These are phyloP conservation scores for Penicillium olsonii DNA, from an alignment of 2,329 filamentous ascomycete genomes.

Conservation along the genomic window DNA sequence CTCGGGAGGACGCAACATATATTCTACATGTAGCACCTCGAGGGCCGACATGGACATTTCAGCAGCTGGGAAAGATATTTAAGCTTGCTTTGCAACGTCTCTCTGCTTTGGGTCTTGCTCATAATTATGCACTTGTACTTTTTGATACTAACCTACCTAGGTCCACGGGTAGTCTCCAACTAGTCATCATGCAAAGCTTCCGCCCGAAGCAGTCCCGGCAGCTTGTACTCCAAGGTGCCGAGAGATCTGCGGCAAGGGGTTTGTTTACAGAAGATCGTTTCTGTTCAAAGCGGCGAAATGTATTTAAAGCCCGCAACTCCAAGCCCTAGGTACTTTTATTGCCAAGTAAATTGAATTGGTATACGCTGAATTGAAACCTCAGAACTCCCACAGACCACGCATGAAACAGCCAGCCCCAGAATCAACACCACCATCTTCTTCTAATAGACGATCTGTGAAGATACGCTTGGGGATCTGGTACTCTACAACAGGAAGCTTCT, in stretches of 20 bases:
- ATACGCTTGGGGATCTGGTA: constrained; percentile 91
- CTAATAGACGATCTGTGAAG: constrained; percentile 53
- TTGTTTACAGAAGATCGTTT: constrained; percentile 1
- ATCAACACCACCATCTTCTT: constrained; percentile 43
- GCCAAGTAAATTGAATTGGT: constrained; percentile 12
- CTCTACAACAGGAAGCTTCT: constrained; percentile 84
- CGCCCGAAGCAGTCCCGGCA: background rate
- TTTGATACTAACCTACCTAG: too few species aligned
- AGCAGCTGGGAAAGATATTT: too few species aligned
- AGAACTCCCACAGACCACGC: constrained; percentile 43
- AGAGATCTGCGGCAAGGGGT: constrained; percentile 1
- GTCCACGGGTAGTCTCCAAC: too few species aligned
- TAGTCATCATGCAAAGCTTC: too few species aligned
- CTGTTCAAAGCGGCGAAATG: background rate
- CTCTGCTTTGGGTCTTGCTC: too few species aligned
- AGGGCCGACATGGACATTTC: too few species aligned
- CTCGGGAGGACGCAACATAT: too few species aligned
- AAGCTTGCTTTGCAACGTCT: too few species aligned
- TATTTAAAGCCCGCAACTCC: constrained; percentile 5
- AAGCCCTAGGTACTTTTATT: background rate
- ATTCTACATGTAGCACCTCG: too few species aligned
- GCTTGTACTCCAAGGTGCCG: background rate
- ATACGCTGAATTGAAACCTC: constrained; percentile 17
- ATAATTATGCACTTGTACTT: too few species aligned
- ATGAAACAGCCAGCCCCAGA: constrained; percentile 39